Evolutionary conservation across 345 rosid genomes (phyloP).

Genomic region (Conringia planisiliqua): DNA sequence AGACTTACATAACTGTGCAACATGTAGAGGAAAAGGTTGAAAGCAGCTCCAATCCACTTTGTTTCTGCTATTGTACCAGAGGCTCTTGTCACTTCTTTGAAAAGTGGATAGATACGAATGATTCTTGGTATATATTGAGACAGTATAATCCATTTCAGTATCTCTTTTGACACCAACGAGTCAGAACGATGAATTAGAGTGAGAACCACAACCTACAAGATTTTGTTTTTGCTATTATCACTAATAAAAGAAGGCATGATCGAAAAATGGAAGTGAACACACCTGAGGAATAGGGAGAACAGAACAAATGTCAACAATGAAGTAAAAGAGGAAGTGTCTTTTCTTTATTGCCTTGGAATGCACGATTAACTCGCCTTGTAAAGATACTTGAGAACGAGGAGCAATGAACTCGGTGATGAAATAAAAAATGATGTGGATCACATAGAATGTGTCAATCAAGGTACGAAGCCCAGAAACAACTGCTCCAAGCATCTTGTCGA

Average conservation of each 20-base stretch:
- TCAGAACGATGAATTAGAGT: not conserved
- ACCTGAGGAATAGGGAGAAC: slow-evolving; percentile 39
- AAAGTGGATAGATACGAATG: slow-evolving; percentile 24
- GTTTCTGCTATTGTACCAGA: slow-evolving; percentile 26
- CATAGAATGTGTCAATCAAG: slow-evolving; percentile 10
- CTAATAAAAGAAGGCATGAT: not conserved
- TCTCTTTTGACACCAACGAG: not conserved
- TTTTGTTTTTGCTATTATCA: not conserved
- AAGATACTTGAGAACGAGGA: slow-evolving; percentile 4
- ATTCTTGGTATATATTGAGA: slow-evolving; percentile 27
- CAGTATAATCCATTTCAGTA: slow-evolving; percentile 18
- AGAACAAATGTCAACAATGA: slow-evolving; percentile 19
- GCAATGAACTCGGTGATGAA: not conserved
- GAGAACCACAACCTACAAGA: slow-evolving; percentile 29
- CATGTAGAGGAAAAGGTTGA: slow-evolving; percentile 25
- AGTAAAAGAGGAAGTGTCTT: not conserved
- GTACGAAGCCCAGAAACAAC: slow-evolving; percentile 15
- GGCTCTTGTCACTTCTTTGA: slow-evolving; percentile 12
- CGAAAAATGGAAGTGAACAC: not conserved
- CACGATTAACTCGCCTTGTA: not conserved
- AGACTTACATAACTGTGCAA: slow-evolving; percentile 22
- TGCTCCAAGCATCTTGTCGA: slow-evolving; percentile 8
- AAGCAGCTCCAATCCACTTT: slow-evolving; percentile 22
- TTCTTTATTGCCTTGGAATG: not conserved
- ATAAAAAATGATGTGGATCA: not conserved